Conservation (phyloP, 805 yeast species). For the Teunomyces barrocoloradensis region DNA sequence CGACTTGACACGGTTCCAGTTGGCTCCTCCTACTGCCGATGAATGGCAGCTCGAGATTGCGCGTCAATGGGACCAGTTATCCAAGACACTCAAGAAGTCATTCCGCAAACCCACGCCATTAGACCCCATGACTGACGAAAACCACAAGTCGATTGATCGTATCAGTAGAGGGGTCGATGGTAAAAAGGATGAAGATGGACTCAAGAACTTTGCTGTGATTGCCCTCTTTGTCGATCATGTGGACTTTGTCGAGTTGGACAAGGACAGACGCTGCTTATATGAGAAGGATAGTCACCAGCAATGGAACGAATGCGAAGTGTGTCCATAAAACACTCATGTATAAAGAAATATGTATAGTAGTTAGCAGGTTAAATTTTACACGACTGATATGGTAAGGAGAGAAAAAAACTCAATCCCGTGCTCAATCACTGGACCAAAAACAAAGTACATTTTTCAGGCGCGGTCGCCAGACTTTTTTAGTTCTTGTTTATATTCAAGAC, state of each 20-base stretch:
- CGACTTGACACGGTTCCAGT: conserved; percentile 18
- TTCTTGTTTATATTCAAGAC: background rate
- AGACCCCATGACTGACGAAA: conserved; percentile 52
- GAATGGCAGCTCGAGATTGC: conserved; percentile 69
- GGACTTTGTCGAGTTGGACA: conserved; percentile 63
- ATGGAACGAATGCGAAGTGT: conserved; percentile 77
- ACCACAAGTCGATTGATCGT: conserved; percentile 59
- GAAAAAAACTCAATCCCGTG: background rate
- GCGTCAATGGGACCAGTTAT: conserved; percentile 61
- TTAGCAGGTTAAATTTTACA: background rate
- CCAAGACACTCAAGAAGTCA: conserved; percentile 58
- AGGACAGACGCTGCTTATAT: conserved; percentile 52
- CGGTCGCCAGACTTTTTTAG: background rate
- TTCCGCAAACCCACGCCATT: conserved; percentile 77
- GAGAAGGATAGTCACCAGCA: conserved; percentile 54
- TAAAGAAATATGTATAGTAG: background rate
- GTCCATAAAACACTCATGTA: conserved; percentile 46
- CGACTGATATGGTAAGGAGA: background rate
- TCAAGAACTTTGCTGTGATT: conserved; percentile 66
- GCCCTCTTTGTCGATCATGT: conserved; percentile 69
- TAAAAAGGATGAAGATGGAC: conserved; percentile 56
- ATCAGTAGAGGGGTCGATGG: conserved; percentile 85
- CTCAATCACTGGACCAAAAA: background rate
- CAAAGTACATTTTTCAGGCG: background rate
- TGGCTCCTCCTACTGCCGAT: conserved; percentile 47